Percentiles rank a stretch among this genome's conserved stretches.
Evolutionary conservation across 331 rosid species (phyloP).

Genomic region (Erythrophleum ivorense): DNA sequence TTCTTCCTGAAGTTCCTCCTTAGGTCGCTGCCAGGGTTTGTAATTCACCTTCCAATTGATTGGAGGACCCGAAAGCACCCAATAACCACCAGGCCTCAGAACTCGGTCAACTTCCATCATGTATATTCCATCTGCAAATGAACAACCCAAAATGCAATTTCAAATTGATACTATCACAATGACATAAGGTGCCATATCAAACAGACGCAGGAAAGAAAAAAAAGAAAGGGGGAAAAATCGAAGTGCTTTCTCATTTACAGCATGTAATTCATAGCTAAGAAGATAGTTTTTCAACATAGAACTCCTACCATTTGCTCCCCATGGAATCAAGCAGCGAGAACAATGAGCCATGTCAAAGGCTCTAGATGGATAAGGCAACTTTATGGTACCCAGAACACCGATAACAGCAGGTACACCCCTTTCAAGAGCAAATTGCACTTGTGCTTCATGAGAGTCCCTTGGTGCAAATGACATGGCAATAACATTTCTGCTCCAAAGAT

Average conservation of each 20-base stretch:
- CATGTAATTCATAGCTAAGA: conserved; percentile 20
- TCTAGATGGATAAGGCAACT: conserved; percentile 87
- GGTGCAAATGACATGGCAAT: conserved; percentile 97
- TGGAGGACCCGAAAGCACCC: conserved; percentile 98
- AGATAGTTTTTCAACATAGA: neutral
- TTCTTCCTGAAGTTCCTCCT: conserved; percentile 84
- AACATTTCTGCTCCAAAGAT: conserved; percentile 87
- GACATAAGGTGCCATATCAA: conserved; percentile 17
- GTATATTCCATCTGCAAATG: conserved; percentile 76
- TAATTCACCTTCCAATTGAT: conserved; percentile 87
- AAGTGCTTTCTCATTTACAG: conserved; percentile 26
- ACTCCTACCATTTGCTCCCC: conserved; percentile 87
- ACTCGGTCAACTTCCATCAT: conserved; percentile 96
- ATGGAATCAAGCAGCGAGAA: conserved; percentile 96
- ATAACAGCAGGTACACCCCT: conserved; percentile 94
- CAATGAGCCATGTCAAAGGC: conserved; percentile 99
- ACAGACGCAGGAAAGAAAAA: conserved; percentile 15
- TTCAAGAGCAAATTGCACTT: conserved; percentile 97
- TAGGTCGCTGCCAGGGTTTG: conserved; percentile 88
- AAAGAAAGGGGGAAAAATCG: neutral
- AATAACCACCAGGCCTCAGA: conserved; percentile 98
- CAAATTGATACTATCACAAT: conserved; percentile 25
- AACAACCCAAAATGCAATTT: conserved; percentile 29
- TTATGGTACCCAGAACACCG: conserved; percentile 89
- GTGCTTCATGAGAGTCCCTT: conserved; percentile 97